Percentiles rank a stretch among this genome's conserved stretches.
These are phyloP conservation scores for Microstegium vimineum DNA, from an alignment of 176 grass and related monocot species.

Conservation along the genomic window DNA sequence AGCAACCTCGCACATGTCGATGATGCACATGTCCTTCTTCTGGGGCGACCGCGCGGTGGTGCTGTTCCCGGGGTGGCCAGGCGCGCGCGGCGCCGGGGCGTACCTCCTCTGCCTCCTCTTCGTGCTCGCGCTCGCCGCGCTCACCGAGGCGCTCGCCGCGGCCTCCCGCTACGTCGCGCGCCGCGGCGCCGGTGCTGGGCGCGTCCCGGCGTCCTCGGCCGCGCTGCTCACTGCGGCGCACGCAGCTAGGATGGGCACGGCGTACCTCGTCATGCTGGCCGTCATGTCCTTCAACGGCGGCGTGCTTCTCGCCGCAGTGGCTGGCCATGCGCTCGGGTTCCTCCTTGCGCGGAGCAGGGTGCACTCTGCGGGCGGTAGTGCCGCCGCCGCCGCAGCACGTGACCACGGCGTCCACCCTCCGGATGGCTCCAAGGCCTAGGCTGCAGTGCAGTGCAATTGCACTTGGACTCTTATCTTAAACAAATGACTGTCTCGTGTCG, in stretches of 20 bases:
- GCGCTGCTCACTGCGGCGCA: conserved; percentile 39
- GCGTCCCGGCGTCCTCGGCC: background rate
- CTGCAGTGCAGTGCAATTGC: background rate
- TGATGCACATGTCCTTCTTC: conserved; percentile 72
- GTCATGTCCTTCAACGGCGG: conserved; percentile 59
- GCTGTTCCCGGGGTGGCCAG: conserved; percentile 68
- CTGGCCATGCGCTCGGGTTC: conserved; percentile 59
- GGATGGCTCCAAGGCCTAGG: conserved; percentile 22
- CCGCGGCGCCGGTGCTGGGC: background rate
- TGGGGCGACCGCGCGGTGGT: conserved; percentile 49
- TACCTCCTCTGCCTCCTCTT: conserved; percentile 67
- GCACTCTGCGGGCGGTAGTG: background rate
- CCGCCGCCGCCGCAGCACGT: background rate
- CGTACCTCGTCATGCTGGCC: conserved; percentile 54
- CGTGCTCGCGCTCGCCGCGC: conserved; percentile 46
- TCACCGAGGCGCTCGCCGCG: conserved; percentile 55
- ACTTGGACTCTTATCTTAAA: background rate
- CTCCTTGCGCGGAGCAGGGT: conserved; percentile 58
- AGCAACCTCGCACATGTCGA: conserved; percentile 14
- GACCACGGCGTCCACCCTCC: background rate
- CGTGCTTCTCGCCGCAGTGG: conserved; percentile 44
- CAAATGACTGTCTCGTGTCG: background rate
- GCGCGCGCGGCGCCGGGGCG: conserved; percentile 44
- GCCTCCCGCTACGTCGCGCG: conserved; percentile 38
- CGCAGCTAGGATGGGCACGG: conserved; percentile 26